Evolutionary conservation across 306 rosid genomes (phyloP).

Genomic region (Prunus mongolica): DNA sequence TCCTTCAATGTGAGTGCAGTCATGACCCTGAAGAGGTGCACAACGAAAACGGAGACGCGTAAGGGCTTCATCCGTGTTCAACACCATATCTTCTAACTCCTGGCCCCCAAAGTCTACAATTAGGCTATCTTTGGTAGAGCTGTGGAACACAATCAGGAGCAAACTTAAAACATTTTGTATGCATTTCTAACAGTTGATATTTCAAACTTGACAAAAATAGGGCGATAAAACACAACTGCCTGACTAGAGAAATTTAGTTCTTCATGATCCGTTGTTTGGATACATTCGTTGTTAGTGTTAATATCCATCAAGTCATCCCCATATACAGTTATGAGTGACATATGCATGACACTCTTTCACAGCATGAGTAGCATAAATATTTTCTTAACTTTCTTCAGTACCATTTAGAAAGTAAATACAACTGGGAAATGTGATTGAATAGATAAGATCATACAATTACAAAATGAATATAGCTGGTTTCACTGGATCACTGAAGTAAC

Average conservation of each 20-base stretch:
- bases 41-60: slow-evolving; percentile 2
- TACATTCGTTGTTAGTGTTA: neutral
- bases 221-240: neutral
- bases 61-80: slow-evolving; percentile 17
- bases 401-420: neutral
- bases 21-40: slow-evolving; percentile 15
- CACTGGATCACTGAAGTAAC: neutral
- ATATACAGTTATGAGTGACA: neutral
- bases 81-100: slow-evolving; percentile 22
- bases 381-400: neutral
- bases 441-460: neutral
- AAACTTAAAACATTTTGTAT: neutral
- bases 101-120: slow-evolving; percentile 12
- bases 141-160: slow-evolving; percentile 9
- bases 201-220: neutral
- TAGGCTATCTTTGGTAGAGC: slow-evolving; percentile 18
- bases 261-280: neutral
- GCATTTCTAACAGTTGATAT: neutral
- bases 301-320: neutral
- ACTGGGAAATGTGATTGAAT: neutral
- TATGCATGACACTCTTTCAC: neutral
- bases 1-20: slow-evolving; percentile 24
- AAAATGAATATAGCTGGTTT: neutral
- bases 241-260: neutral
- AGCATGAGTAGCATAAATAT: neutral